Base-by-base conservation (phyloP, 208 protist species). In the Wallacemonas rigidus region DNA sequence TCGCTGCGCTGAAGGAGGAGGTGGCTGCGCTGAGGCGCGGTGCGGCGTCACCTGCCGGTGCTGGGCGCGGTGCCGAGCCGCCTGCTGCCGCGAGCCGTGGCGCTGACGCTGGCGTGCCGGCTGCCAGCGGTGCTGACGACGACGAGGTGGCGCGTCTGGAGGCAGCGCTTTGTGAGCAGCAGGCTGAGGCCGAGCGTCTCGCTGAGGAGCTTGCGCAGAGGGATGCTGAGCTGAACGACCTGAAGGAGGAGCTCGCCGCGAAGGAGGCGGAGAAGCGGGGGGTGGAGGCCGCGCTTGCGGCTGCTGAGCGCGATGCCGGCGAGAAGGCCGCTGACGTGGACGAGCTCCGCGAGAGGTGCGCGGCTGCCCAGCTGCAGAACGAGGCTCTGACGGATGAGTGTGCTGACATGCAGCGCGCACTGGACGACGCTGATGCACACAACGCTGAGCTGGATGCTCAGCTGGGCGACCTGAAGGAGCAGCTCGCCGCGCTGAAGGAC, bases 401-500 rank as follows among this genome's bases (percentile, higher is more conserved):
- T 26, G 26, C 26, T 26, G 26, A 26, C 26, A 26, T 26, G 26
- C 26, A 26, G 26, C 26, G 26, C 26, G 26, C 26, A 26, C 26
- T 26, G 26, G 26, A 26, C 26, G 26, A 26, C 26, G 26, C 26
- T 26, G 26, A 26, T 26, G 26, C 26, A 26, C 26, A 26, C 26
- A 26, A 26, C 26, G 26, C 26, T 26, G 26, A 26, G 26, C 26
- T 26, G 26, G 26, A 26, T 26, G 0, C 26, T 26, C 26, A 26
- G 26, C 26, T 26, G 26, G 0, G 26, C 26, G 74, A 73, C 41
- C 67, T 78, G 71, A 1, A 62, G 9, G 45, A 76, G 67, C 70
- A 74, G 51, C 75, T 85, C 17, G 47, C 56, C 12, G 69, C 79
- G 54, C 60, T 64, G 41, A 3, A 3, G 56, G 8, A 41, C 8